These are phyloP conservation scores for Annona cherimola DNA, from an alignment of 164 flowering plant species.

Conservation along the genomic window DNA sequence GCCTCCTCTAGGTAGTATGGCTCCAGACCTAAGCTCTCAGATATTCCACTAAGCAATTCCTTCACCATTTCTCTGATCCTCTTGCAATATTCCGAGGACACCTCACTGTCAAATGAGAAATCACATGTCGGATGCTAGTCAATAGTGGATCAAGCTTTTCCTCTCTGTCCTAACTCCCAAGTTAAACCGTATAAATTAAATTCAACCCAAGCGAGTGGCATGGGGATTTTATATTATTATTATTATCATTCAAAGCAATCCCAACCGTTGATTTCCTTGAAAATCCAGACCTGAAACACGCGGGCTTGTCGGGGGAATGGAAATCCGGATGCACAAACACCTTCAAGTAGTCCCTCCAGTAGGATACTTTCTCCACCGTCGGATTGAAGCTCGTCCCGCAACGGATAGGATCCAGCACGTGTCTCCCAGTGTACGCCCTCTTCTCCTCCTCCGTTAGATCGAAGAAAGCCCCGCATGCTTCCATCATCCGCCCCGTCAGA, in stretches of 20 bases:
- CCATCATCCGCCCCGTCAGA: constrained; percentile 30
- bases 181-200: too few species aligned
- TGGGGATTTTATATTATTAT: too few species aligned
- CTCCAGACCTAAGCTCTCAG: constrained; percentile 14
- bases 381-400: constrained; percentile 60
- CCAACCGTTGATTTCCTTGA: too few species aligned
- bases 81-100: constrained; percentile 30
- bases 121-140: too few species aligned
- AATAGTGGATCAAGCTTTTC: too few species aligned
- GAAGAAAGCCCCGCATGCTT: constrained; percentile 35
- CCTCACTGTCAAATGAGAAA: constrained; percentile 32
- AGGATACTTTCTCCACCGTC: constrained; percentile 34
- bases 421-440: constrained; percentile 27
- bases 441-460: constrained; percentile 53
- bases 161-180: too few species aligned
- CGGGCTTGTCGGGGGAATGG: constrained; percentile 42
- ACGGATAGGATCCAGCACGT: constrained; percentile 43
- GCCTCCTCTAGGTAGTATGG: constrained; percentile 3
- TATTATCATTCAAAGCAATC: too few species aligned
- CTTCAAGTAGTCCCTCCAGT: constrained; percentile 76
- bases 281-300: constrained; percentile 53
- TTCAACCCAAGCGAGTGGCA: too few species aligned
- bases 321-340: constrained; percentile 52
- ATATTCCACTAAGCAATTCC: constrained; percentile 7
- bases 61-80: constrained; percentile 12